These are phyloP conservation scores for Spergularia bocconei DNA, from an alignment of 148 eudicot genomes.

Conservation along the genomic window DNA sequence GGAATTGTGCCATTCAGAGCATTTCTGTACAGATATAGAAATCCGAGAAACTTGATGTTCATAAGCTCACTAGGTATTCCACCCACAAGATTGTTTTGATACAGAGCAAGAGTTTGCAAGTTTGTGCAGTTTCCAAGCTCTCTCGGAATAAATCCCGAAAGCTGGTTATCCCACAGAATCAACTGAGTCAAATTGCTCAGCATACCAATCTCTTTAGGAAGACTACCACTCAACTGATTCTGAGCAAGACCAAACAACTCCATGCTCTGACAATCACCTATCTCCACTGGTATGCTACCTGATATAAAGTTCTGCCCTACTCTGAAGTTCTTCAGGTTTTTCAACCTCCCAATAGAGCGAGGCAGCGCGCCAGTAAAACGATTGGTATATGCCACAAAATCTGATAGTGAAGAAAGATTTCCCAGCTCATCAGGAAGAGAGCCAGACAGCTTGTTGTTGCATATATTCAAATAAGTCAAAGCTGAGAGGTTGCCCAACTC, in stretches of 20 bases:
- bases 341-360: conserved; percentile 36
- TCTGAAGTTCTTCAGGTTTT: conserved; percentile 32
- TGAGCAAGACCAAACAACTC: conserved; percentile 36
- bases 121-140: conserved; percentile 70
- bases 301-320: conserved; percentile 33
- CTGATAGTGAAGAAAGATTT: conserved; percentile 27
- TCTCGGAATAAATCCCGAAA: conserved; percentile 59
- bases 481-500: conserved; percentile 28
- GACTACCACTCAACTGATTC: conserved; percentile 31
- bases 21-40: conserved; percentile 63
- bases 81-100: conserved; percentile 68
- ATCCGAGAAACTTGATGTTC: conserved; percentile 38
- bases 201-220: conserved; percentile 39
- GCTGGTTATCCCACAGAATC: conserved; percentile 65
- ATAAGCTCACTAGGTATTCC: conserved; percentile 70
- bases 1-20: conserved; percentile 60
- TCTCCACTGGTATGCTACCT: conserved; percentile 39
- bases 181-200: conserved; percentile 51
- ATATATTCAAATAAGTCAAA: conserved; percentile 29
- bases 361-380: conserved; percentile 34
- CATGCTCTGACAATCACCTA: conserved; percentile 32
- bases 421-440: conserved; percentile 41
- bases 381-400: conserved; percentile 32
- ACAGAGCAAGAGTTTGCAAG: conserved; percentile 64
- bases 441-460: conserved; percentile 37